Base-by-base conservation (phyloP, 139 green algal genomes). In the Deuterostichococcus epilithicus region DNA sequence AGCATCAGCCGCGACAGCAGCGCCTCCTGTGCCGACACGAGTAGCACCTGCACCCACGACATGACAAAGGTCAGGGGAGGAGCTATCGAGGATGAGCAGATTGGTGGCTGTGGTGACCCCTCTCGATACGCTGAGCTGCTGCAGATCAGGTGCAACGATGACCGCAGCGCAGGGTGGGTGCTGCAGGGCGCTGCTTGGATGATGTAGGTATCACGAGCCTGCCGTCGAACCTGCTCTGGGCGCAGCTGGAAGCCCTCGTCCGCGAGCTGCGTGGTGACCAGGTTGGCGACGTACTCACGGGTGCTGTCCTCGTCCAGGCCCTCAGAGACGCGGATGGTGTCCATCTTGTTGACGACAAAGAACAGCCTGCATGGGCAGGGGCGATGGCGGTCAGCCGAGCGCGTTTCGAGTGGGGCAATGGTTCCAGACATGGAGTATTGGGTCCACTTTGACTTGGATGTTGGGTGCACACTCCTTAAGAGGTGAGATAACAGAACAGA, bases 1-100 rank as follows among this genome's bases (percentile, higher is more conserved):
- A 93, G 85, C 69, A 93, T 80, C 34, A 92, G 83, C 45, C 90
- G 86, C 2, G 87, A 80, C 37, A 91, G 81, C 67, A 93, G 82
- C 4, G 88, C 90, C 28, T 93, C 87, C 58, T 86, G 88, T 0
- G 86, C 88, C 0, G 86, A 92, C 30, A 93, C 39, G 76, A 93
- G 82, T 74, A 94, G 72, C 8, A 92, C 90, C 88, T 91, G 84
- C 36, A 45, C 5, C 33, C 1, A 33, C 33, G 13, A 67, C 18
- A 52, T 52, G 42, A 13, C 8, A 52, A 13, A 13, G 8, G 42
- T n/a, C n/a, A n/a, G n/a, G n/a, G n/a, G n/a, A n/a, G n/a, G n/a
- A n/a, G n/a, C n/a, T n/a, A n/a, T n/a, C n/a, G n/a, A n/a, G n/a
- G n/a, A n/a, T n/a, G n/a, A n/a, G n/a, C n/a, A n/a, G n/a, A n/a